These are phyloP conservation scores for Skeletonema potamos DNA, from an alignment of 108 stramenopile genomes.

Conservation along the genomic window DNA sequence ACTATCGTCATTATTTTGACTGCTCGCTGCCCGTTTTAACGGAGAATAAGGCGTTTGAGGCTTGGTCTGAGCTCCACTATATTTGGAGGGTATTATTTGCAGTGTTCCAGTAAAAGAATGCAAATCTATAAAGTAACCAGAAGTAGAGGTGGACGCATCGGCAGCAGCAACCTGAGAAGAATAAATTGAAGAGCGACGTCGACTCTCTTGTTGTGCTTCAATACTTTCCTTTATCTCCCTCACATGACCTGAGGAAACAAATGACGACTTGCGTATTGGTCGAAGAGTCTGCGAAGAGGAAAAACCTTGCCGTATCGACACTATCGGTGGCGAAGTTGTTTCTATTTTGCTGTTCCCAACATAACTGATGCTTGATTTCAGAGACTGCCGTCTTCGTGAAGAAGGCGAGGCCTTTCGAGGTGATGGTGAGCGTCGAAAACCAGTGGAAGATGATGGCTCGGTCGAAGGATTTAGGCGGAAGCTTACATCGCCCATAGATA, in stretches of 20 bases:
- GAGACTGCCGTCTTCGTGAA: not conserved
- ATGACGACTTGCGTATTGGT: not conserved
- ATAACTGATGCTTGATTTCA: not conserved
- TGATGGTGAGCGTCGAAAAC: not conserved
- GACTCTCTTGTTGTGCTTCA: not conserved
- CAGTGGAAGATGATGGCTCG: not conserved
- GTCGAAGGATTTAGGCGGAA: conserved; percentile 1
- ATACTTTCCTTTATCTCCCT: not conserved
- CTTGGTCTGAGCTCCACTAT: not conserved
- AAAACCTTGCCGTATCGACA: not conserved
- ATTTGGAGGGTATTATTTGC: not conserved
- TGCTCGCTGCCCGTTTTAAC: not conserved
- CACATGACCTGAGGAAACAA: not conserved
- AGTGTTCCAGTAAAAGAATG: conserved; percentile 25
- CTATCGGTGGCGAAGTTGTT: not conserved
- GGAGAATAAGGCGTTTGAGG: not conserved
- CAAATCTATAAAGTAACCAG: conserved; percentile 13
- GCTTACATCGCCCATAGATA: conserved; percentile 8
- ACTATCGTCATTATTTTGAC: not conserved
- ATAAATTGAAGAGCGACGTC: not conserved
- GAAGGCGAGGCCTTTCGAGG: not conserved
- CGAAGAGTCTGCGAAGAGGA: not conserved
- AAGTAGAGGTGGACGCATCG: not conserved
- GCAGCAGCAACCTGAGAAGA: not conserved
- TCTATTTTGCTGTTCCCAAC: not conserved